These are phyloP conservation scores for Pythium monospermum DNA, from an alignment of 352 stramenopile species.

Conservation along the genomic window DNA sequence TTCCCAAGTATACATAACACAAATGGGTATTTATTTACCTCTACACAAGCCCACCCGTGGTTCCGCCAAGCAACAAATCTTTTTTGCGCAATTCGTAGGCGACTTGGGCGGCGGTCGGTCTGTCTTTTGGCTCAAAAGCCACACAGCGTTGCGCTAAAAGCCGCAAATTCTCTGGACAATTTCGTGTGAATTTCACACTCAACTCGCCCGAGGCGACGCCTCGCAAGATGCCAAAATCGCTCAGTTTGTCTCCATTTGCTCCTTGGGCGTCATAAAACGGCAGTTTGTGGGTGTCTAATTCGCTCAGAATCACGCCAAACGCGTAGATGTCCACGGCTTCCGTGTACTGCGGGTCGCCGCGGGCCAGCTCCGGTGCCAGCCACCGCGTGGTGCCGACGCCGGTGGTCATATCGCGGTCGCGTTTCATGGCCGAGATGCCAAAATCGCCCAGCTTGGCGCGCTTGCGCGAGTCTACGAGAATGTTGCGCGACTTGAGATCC, in stretches of 20 bases:
- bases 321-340: constrained; percentile 66
- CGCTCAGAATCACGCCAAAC: constrained; percentile 63
- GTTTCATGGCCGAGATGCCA: constrained; percentile 52
- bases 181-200: constrained; percentile 30
- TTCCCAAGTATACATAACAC: no score
- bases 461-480: constrained; percentile 55
- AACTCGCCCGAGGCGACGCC: constrained; percentile 41
- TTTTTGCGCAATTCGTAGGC: constrained; percentile 57
- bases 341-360: constrained; percentile 54
- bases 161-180: constrained; percentile 40
- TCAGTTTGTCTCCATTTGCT: constrained; percentile 32
- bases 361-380: constrained; percentile 56
- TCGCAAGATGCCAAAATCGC: constrained; percentile 57
- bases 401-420: constrained; percentile 51
- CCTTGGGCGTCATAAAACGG: constrained; percentile 42
- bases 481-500: constrained; percentile 71
- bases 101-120: constrained; percentile 46
- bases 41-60: constrained; percentile 19
- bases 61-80: constrained; percentile 34
- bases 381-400: constrained; percentile 60
- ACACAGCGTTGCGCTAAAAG: constrained; percentile 48
- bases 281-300: constrained; percentile 65
- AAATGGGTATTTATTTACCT: no score
- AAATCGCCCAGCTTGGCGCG: constrained; percentile 67
- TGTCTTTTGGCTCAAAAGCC: constrained; percentile 41